phyloP scores from a whole-genome alignment of 345 rosid genomes.

The Rhodamnia rubescens region DNA sequence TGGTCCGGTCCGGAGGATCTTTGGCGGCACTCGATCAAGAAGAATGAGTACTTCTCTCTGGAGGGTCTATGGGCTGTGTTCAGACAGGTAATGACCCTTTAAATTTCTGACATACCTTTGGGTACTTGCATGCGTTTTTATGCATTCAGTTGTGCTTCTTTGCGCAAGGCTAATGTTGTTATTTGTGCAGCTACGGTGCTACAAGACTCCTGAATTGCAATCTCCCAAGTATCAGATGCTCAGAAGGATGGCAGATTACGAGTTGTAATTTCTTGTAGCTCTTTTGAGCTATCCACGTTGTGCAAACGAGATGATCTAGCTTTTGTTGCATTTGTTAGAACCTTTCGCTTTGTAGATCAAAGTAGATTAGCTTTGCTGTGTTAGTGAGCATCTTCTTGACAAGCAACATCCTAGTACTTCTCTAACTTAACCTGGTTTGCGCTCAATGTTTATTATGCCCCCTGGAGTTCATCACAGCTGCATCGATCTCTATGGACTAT shows the following conservation, averaged over 20 bases:
- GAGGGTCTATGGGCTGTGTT: conserved; percentile 11
- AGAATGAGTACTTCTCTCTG: no score
- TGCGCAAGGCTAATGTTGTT: neutral
- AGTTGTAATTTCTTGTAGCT: conserved; percentile 26
- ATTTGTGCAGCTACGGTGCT: conserved; percentile 39
- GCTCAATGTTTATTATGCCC: neutral
- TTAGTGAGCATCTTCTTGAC: neutral
- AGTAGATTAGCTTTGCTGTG: neutral
- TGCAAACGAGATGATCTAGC: neutral
- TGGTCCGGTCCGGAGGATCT: no score
- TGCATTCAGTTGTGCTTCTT: neutral
- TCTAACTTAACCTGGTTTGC: neutral
- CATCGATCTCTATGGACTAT: neutral
- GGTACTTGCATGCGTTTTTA: neutral
- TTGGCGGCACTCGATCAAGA: no score
- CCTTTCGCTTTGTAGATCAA: neutral
- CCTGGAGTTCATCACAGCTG: neutral
- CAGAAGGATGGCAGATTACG: conserved; percentile 61
- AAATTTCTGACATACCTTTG: neutral
- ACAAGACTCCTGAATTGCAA: conserved; percentile 75
- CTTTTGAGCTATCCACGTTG: neutral
- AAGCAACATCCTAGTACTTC: neutral
- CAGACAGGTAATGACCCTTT: conserved; percentile 43
- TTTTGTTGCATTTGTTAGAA: neutral
- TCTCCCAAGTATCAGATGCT: conserved; percentile 64